Conservation (phyloP, 225 moss, liverwort and hornwort species). For the Rhytidiadelphus loreus region DNA sequence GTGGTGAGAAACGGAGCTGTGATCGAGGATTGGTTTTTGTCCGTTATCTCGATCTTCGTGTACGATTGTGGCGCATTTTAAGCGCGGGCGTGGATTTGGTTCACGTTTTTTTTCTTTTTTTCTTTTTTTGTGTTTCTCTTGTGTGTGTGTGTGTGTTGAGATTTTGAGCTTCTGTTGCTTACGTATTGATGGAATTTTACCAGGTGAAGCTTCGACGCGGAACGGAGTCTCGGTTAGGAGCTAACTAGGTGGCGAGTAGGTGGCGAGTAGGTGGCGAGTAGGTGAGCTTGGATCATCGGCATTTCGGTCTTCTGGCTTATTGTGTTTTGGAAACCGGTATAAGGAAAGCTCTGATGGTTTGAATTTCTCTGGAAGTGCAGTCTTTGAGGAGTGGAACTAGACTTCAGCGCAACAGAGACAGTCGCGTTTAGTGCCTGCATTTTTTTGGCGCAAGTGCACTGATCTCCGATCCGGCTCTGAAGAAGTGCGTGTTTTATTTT, state of each 20-base stretch:
- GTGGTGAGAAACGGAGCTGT: not conserved
- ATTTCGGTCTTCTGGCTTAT: not conserved
- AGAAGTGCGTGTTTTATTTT: not conserved
- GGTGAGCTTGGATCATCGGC: not conserved
- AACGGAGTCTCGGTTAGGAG: not conserved
- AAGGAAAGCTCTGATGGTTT: not conserved
- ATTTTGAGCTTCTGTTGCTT: not conserved
- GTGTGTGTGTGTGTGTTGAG: not conserved
- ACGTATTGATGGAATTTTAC: not conserved
- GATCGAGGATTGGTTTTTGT: not conserved
- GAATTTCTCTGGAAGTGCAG: not conserved
- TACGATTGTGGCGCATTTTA: not conserved
- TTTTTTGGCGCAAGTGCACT: not conserved
- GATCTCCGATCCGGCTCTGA: not conserved
- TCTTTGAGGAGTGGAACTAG: not conserved
- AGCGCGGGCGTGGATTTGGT: not conserved
- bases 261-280: no score
- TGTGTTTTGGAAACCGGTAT: not conserved
- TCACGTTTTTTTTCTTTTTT: not conserved
- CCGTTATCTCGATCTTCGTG: not conserved
- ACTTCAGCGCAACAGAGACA: not conserved
- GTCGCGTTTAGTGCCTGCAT: not conserved
- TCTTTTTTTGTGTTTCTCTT: no score
- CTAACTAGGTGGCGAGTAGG: not conserved
- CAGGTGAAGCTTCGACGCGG: not conserved